A percentile compares a stretch with the other conserved stretches of the same genome.
These are phyloP conservation scores for Drechslerella stenobrocha DNA, from an alignment of 2,329 filamentous ascomycete genomes.

Conservation along the genomic window DNA sequence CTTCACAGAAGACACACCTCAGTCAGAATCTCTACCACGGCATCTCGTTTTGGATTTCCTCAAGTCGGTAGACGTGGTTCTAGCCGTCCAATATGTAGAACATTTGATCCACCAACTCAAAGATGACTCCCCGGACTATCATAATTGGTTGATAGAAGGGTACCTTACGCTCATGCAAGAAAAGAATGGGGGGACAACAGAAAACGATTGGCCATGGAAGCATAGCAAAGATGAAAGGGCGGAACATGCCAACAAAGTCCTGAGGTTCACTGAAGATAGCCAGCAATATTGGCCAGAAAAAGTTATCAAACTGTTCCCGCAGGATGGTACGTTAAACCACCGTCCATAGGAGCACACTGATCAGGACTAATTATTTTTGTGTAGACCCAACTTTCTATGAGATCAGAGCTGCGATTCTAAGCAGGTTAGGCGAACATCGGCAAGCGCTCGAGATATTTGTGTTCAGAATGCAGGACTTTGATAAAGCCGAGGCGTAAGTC, in stretches of 20 bases:
- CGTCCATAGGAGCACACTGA: no score
- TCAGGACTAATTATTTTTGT: slow-evolving; percentile 37
- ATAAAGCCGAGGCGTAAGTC: slow-evolving; percentile 85
- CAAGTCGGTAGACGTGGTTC: slow-evolving; percentile 66
- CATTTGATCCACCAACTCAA: slow-evolving; percentile 86
- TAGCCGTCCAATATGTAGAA: slow-evolving; percentile 83
- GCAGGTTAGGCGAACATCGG: slow-evolving; percentile 92
- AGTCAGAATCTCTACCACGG: slow-evolving; percentile 84
- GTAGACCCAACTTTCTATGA: slow-evolving; percentile 84
- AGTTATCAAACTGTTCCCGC: slow-evolving; percentile 75
- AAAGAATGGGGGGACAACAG: slow-evolving; percentile 55
- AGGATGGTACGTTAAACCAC: slow-evolving; percentile 76
- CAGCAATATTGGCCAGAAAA: slow-evolving; percentile 77
- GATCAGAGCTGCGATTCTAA: slow-evolving; percentile 83
- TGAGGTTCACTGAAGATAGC: slow-evolving; percentile 75
- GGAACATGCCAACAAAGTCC: slow-evolving; percentile 67
- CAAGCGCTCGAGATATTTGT: slow-evolving; percentile 97
- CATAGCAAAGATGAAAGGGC: slow-evolving; percentile 57
- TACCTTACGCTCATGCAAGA: slow-evolving; percentile 64
- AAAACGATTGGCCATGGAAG: slow-evolving; percentile 58
- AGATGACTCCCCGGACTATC: slow-evolving; percentile 81
- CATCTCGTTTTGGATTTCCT: slow-evolving; percentile 75
- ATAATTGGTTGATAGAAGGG: slow-evolving; percentile 78
- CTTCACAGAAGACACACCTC: slow-evolving; percentile 89
- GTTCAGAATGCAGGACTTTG: slow-evolving; percentile 84